Evolutionary conservation across 2,329 filamentous ascomycete genomes (phyloP), one percentile per base, ranked within the genome.

Genomic region (Sporothrix luriei): DNA sequence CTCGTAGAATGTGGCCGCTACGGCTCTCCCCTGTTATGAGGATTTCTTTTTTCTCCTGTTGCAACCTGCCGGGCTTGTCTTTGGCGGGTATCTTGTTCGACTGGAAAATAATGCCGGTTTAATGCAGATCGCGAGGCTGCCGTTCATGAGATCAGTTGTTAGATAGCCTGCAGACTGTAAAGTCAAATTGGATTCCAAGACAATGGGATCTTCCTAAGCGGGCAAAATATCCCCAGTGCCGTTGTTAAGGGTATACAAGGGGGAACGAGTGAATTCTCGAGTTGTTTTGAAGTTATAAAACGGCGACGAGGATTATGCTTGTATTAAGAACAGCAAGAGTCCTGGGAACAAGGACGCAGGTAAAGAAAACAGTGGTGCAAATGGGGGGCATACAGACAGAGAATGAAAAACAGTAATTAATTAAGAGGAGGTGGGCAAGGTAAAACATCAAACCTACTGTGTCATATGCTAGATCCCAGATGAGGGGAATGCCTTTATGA

Each of bases 381-480:
- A 40, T 52, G 19, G 29, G 29, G 19, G 19, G 48, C 26, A 33
- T 16, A 65, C 11, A 2, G 10, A 40, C 62, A 26, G 29, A 66
- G 40, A 40, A 19, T 52, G 51, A 65, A 4, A 14, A 43, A 43
- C 14, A 16, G 40, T 16, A 14, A 38, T 61, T 43, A 59, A 59
- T 38, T 33, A 62, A 65, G 38, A 49, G 14, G 19, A 66, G 48
- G 46, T 40, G 48, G 52, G 62, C 29, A 48, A 66, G 48, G 62
- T 66, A 66, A 24, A 52, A 52, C 40, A 3, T 43, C 7, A 43
- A 43, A 33, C 62, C 43, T 51, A 51, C 43, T 9, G 49, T 48
- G 43, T 64, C 43, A 49, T 64, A 49, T 48, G 21, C 21, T 64
- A 21, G 26, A 29, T 9, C 16, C 26, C 24, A n/a, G 10, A 33